Evolutionary conservation across 202 grass and related monocot species (phyloP).

Genomic region (Elaeis oleifera): DNA sequence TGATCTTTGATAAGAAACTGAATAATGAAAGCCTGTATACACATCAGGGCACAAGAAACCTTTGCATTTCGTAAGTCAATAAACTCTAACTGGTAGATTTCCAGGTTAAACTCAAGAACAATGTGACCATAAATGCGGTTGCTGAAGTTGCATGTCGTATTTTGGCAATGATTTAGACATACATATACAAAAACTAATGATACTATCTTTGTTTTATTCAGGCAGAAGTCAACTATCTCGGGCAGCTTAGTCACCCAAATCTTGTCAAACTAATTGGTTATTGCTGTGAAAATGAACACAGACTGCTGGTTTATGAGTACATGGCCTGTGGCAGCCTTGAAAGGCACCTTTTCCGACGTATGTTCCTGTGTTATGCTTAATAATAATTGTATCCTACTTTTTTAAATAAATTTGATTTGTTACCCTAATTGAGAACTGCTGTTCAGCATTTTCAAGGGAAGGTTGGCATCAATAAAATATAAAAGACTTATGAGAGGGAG

Average conservation of each 20-base stretch:
- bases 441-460: too few species aligned
- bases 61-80: too few species aligned
- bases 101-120: too few species aligned
- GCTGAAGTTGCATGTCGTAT: not conserved
- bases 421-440: not conserved
- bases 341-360: slow-evolving; percentile 98
- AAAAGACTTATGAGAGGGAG: too few species aligned
- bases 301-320: slow-evolving; percentile 90
- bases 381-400: slow-evolving; percentile 2
- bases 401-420: not conserved
- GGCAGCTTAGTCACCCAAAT: slow-evolving; percentile 94
- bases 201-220: slow-evolving; percentile 31
- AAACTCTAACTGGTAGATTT: too few species aligned
- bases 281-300: slow-evolving; percentile 84
- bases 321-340: slow-evolving; percentile 97
- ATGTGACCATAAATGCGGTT: not conserved
- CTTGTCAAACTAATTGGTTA: slow-evolving; percentile 93
- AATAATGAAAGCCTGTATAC: too few species aligned
- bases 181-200: not conserved
- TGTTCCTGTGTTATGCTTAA: slow-evolving; percentile 29
- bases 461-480: too few species aligned
- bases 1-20: too few species aligned
- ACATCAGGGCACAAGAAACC: too few species aligned
- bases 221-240: slow-evolving; percentile 98
- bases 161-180: not conserved